Evolutionary conservation across 345 rosid genomes (phyloP).

Genomic region (Euphorbia lathyris): DNA sequence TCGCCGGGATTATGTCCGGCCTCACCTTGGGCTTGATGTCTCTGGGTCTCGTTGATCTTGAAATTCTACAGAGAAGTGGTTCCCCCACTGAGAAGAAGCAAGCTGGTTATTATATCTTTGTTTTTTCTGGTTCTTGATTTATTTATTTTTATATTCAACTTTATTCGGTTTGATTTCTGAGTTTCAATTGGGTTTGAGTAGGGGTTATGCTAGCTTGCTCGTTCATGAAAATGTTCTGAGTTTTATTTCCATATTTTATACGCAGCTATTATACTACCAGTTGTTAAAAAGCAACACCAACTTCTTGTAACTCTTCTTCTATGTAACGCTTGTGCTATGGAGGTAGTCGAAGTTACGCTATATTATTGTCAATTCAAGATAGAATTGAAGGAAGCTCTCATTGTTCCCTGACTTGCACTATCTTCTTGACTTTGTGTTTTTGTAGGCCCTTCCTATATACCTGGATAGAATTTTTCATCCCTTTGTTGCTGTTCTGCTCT

Average conservation of each 20-base stretch:
- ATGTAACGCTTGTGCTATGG: slow-evolving; percentile 35
- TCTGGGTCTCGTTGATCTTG: slow-evolving; percentile 65
- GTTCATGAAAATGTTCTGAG: not conserved
- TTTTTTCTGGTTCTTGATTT: not conserved
- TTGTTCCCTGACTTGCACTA: slow-evolving; percentile 1
- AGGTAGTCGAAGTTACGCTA: not conserved
- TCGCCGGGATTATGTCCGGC: slow-evolving; percentile 78
- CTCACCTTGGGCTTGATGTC: slow-evolving; percentile 80
- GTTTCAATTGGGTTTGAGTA: too few relatives aligned
- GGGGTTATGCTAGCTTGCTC: too few relatives aligned
- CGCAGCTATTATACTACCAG: slow-evolving; percentile 27
- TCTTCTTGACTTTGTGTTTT: not conserved
- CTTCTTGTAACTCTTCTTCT: slow-evolving; percentile 31
- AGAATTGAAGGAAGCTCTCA: not conserved
- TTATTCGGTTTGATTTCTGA: not conserved
- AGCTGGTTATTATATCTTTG: slow-evolving; percentile 32
- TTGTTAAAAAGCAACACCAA: slow-evolving; percentile 33
- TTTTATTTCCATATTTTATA: not conserved
- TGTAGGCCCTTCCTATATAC: slow-evolving; percentile 30
- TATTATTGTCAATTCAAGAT: not conserved
- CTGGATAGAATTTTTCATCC: slow-evolving; percentile 29
- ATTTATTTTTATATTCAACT: not conserved
- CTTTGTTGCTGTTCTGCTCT: slow-evolving; percentile 29
- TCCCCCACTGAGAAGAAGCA: slow-evolving; percentile 56
- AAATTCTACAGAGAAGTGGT: slow-evolving; percentile 65